Base-by-base conservation (phyloP, 805 yeast species). In the Saccharomycopsis schoenii region DNA sequence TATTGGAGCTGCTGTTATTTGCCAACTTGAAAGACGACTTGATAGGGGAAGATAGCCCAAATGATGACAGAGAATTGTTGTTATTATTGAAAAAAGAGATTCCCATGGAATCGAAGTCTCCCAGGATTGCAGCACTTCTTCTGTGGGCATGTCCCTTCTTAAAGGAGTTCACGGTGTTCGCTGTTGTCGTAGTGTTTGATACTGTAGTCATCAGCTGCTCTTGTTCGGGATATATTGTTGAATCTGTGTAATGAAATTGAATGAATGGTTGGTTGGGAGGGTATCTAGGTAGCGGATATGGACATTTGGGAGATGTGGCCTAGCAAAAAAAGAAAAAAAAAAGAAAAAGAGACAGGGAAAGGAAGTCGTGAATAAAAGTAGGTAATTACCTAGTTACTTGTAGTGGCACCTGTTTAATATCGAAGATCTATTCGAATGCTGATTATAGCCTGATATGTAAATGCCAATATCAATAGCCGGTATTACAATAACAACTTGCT, bases 81-180 rank as follows among this genome's bases (percentile, higher is more conserved):
- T 41, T 58, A 5, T 62, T 54, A 17, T 56, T 54, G 24, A 63
- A 61, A 15, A 59, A 59, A 8, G 63, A 59, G 24, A 69, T 70
- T 52, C 71, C 71, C 57, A 73, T 66, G 60, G 73, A 73, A 66
- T 88, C 94, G 69, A 89, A 87, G 70, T 90, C 96, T 3, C 94
- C 94, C 9, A 94, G 87, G 6, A 90, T 85, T 0, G 96, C 96
- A 24, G 93, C 91, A 0, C 96, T 89, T 58, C 97, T 76, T 68
- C 89, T 82, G 68, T 90, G 97, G 55, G 88, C 81, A 72, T 90
- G 97, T 1, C 84, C 82, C 52, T 47, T 47, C 15, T 47, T 47
- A 17, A 47, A 47, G 52, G 34, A 8, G 5, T 24, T 17, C 10
- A 25, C 12, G 4, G 52, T 21, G 8, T 19, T 47, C 24, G 34